These are phyloP conservation scores for Pseudopyricularia javanii DNA, from an alignment of 2,329 filamentous ascomycete species.

Conservation along the genomic window DNA sequence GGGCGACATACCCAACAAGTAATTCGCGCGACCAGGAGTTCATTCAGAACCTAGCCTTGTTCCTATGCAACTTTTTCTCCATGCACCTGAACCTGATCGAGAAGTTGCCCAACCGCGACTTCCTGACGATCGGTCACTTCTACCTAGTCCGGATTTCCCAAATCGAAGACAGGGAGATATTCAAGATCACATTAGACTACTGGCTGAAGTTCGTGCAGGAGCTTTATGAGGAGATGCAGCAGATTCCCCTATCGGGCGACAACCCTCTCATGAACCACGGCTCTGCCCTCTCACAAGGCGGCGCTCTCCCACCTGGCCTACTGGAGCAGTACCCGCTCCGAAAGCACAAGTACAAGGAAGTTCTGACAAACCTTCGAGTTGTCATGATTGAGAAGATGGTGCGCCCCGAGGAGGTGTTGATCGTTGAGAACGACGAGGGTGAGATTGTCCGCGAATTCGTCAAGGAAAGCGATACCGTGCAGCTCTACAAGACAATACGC, in stretches of 20 bases:
- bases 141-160: conserved; percentile 97
- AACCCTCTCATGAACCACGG: conserved; percentile 80
- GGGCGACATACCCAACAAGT: conserved; percentile 80
- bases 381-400: conserved; percentile 99
- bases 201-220: conserved; percentile 98
- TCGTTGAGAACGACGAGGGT: conserved; percentile 99
- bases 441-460: conserved; percentile 99
- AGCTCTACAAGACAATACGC: conserved; percentile 96
- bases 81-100: conserved; percentile 89
- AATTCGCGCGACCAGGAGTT: conserved; percentile 95
- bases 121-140: conserved; percentile 89
- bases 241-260: conserved; percentile 74
- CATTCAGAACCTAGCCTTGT: conserved; percentile 89
- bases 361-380: conserved; percentile 82
- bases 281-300: conserved; percentile 58
- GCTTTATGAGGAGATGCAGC: conserved; percentile 97
- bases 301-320: conserved; percentile 73
- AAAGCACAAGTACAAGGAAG: conserved; percentile 95
- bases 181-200: conserved; percentile 98
- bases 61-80: conserved; percentile 93
- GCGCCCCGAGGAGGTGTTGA: conserved; percentile 88
- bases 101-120: conserved; percentile 89
- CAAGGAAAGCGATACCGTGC: conserved; percentile 97
- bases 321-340: conserved; percentile 83
- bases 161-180: conserved; percentile 97